Conservation (phyloP, 2,329 filamentous ascomycete genomes). For the Fusarium secorum region DNA sequence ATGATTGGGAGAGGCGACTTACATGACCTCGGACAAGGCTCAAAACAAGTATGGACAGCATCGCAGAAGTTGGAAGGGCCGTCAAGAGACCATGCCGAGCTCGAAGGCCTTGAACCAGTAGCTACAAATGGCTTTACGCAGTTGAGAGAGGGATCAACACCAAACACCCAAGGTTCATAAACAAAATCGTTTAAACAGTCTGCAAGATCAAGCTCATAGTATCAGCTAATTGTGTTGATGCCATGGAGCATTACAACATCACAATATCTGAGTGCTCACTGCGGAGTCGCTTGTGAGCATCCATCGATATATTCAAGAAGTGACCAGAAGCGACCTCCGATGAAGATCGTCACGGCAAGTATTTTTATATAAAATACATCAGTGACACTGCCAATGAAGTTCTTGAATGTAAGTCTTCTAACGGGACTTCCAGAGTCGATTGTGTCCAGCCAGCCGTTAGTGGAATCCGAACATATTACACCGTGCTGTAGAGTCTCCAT, state of each 20-base stretch:
- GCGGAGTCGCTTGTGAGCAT: conserved; percentile 40
- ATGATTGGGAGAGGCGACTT: neutral
- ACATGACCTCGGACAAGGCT: neutral
- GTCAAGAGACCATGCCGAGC: conserved; percentile 21
- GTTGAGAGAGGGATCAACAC: conserved; percentile 26
- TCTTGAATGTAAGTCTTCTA: conserved; percentile 35
- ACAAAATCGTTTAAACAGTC: neutral
- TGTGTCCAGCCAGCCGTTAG: conserved; percentile 47
- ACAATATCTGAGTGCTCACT: conserved; percentile 41
- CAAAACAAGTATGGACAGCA: conserved; percentile 9
- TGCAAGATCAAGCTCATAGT: conserved; percentile 42
- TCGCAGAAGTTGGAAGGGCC: conserved; percentile 30
- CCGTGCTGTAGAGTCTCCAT: conserved; percentile 22
- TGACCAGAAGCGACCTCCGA: neutral
- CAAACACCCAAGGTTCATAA: conserved; percentile 6
- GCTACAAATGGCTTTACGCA: conserved; percentile 33
- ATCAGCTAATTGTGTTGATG: conserved; percentile 65
- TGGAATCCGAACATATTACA: conserved; percentile 48
- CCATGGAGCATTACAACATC: conserved; percentile 49
- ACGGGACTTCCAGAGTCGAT: conserved; percentile 43
- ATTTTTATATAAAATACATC: conserved; percentile 46
- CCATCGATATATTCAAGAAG: neutral
- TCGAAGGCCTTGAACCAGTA: conserved; percentile 19
- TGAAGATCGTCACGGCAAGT: conserved; percentile 42
- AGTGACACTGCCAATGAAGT: conserved; percentile 43